Base-by-base conservation (phyloP, 164 flowering plant genomes). In the Chimonanthus praecox region DNA sequence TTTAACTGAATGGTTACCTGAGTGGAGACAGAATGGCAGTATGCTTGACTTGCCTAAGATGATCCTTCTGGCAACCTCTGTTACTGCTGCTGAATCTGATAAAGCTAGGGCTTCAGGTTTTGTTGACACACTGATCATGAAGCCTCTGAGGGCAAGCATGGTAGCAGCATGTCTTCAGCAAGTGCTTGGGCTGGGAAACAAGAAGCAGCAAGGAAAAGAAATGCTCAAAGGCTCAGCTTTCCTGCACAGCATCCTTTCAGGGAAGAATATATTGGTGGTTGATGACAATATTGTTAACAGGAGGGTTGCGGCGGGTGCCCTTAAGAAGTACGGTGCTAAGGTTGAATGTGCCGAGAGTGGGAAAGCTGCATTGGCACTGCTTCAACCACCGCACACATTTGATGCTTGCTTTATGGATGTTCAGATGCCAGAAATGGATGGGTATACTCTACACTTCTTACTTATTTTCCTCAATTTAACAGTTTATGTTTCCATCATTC, bases 401-500 rank as follows among this genome's bases (percentile, higher is more conserved):
- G 97, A 91, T 82, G 98, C 98, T 13, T 94, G 98, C 87, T 94
- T 94, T 86, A 94, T 94, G 98, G 98, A 94, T 77, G 90, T 94
- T 82, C 98, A 94, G 75, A 94, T 94, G 98, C 98, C 98, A 8
- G 97, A 92, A 81, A 94, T 94, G 98, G 98, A 94, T 73, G 98
- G 98, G 97, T 94, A 85, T 62, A 92, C 78, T 3, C 49, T 13
- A 11, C 15, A 43, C 47, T 49, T 7, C 50, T 71, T 49, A 58
- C 20, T 0, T 43, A 9, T 61, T 18, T 71, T 62, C n/a, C 47
- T 49, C 18, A 20, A 16, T 21, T 63, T 16, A 21, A 18, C 21
- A 13, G 8, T 63, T 18, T 63, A 18, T 18, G 33, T 33, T 33
- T 33, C 33, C 33, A 33, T 54, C 60, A 11, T 54, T 54, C 60